phyloP scores from a whole-genome alignment of 805 yeast species.

The Candida ficus region DNA sequence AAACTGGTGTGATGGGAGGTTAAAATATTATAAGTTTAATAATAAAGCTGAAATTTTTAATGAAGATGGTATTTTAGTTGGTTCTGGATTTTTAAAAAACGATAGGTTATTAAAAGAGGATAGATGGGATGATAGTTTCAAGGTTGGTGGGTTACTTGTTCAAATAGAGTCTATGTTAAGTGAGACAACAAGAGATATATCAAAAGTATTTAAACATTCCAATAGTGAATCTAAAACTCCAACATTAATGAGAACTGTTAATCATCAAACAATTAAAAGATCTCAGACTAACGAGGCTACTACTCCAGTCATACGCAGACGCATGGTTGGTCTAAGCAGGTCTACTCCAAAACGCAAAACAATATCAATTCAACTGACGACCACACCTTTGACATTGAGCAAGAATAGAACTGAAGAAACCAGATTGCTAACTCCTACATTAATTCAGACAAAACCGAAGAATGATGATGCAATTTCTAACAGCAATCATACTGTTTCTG shows the following conservation, averaged over 20 bases:
- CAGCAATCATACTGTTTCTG: too few species aligned
- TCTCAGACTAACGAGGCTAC: neutral
- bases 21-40: slow-evolving; percentile 19
- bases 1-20: slow-evolving; percentile 23
- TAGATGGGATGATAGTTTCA: slow-evolving; percentile 15
- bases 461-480: too few species aligned
- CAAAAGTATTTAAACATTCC: slow-evolving; percentile 10
- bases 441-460: too few species aligned
- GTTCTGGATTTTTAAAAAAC: slow-evolving; percentile 14
- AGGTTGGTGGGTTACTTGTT: slow-evolving; percentile 15
- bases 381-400: too few species aligned
- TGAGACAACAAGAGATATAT: slow-evolving; percentile 15
- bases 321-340: slow-evolving; percentile 18
- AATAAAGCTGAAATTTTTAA: slow-evolving; percentile 17
- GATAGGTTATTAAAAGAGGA: slow-evolving; percentile 7
- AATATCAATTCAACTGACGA: too few species aligned
- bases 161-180: slow-evolving; percentile 11
- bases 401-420: too few species aligned
- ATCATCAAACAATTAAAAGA: neutral
- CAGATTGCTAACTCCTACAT: too few species aligned
- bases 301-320: neutral
- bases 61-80: slow-evolving; percentile 13
- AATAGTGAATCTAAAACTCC: slow-evolving; percentile 2
- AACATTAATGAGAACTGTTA: neutral
- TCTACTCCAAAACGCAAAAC: too few species aligned